These are phyloP conservation scores for Penicillium pulvis DNA, from an alignment of 495 filamentous ascomycete species.

Conservation along the genomic window DNA sequence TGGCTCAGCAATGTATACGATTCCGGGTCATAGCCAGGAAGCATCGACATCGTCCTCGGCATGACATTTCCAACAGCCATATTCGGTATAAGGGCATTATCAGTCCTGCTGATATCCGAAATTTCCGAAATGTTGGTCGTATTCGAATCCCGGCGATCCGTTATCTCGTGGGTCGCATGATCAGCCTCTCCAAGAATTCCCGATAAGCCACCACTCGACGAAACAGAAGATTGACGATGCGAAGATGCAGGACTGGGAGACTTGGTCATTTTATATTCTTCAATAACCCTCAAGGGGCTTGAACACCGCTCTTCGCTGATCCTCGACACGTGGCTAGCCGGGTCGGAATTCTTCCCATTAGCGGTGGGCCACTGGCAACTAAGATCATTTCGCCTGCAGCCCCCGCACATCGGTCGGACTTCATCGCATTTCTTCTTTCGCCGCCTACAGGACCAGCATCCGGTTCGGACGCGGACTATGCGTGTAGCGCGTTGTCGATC, in stretches of 20 bases:
- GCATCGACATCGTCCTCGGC: constrained; percentile 35
- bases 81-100: constrained; percentile 9
- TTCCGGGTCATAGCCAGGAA: constrained; percentile 37
- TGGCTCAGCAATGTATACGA: constrained; percentile 39
- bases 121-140: background rate
- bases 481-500: constrained; percentile 32
- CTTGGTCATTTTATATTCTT: constrained; percentile 15
- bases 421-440: constrained; percentile 97
- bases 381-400: constrained; percentile 42
- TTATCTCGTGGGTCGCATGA: background rate
- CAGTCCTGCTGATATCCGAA: background rate
- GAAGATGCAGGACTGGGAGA: constrained; percentile 17
- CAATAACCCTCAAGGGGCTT: constrained; percentile 11
- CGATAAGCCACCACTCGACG: constrained; percentile 20
- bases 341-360: constrained; percentile 19
- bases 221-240: constrained; percentile 20
- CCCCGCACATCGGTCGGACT: constrained; percentile 70
- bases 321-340: background rate
- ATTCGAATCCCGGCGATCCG: constrained; percentile 7
- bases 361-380: constrained; percentile 35
- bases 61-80: constrained; percentile 27
- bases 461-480: constrained; percentile 56
- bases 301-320: constrained; percentile 6
- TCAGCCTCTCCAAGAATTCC: constrained; percentile 1
- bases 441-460: constrained; percentile 81